Percentiles rank a stretch among this genome's conserved stretches.
Conservation (phyloP, 1,284 basidiomycete genomes). For the Mycena sp. region DNA sequence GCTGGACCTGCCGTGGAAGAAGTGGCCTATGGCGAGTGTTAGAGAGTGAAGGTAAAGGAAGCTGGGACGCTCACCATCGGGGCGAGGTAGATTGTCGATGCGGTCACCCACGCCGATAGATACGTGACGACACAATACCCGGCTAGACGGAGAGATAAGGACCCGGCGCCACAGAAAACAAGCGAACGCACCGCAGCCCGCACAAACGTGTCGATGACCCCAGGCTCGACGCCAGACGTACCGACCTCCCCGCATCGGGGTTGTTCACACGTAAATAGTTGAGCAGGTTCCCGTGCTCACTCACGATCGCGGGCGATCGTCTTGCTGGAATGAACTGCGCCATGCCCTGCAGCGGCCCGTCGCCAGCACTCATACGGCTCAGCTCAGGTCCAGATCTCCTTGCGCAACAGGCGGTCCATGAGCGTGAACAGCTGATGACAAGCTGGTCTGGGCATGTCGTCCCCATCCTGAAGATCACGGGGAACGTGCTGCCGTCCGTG, state of each 20-base stretch:
- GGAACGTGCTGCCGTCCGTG: slow-evolving; percentile 81
- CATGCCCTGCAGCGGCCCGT: slow-evolving; percentile 96
- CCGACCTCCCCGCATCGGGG: slow-evolving; percentile 94
- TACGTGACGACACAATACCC: slow-evolving; percentile 99
- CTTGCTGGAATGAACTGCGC: slow-evolving; percentile 94
- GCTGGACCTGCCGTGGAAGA: slow-evolving; percentile 78
- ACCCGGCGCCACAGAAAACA: background rate
- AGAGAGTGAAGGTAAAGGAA: slow-evolving; percentile 9
- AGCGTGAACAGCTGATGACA: slow-evolving; percentile 97
- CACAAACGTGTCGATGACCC: slow-evolving; percentile 96
- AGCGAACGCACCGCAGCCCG: slow-evolving; percentile 85
- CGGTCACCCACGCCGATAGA: slow-evolving; percentile 96
- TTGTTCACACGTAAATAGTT: slow-evolving; percentile 89
- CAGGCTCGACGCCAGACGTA: slow-evolving; percentile 91
- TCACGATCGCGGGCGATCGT: slow-evolving; percentile 93
- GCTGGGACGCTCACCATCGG: slow-evolving; percentile 76
- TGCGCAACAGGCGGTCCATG: slow-evolving; percentile 94
- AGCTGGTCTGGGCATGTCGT: slow-evolving; percentile 99
- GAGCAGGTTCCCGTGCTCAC: slow-evolving; percentile 90
- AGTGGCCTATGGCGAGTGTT: slow-evolving; percentile 60
- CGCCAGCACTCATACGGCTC: slow-evolving; percentile 97
- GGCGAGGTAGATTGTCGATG: slow-evolving; percentile 93
- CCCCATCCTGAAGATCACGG: slow-evolving; percentile 98
- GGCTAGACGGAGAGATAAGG: slow-evolving; percentile 59
- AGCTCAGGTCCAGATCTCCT: slow-evolving; percentile 94